Percentiles rank a stretch among this genome's conserved stretches.
Conservation (phyloP, 495 filamentous ascomycete genomes). For the Lophium mytilinum region DNA sequence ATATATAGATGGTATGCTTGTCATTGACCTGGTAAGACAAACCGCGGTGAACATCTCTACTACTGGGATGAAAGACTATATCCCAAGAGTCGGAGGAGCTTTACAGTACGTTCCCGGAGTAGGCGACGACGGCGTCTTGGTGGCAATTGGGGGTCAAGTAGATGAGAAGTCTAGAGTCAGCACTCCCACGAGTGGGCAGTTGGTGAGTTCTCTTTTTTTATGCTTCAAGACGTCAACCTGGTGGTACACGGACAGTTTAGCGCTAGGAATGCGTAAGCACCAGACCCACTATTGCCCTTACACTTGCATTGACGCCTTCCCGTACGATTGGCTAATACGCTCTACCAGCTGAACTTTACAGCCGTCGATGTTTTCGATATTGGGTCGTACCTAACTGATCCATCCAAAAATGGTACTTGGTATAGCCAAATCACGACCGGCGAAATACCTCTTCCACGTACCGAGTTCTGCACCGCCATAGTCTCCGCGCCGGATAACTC, state of each 20-base stretch:
- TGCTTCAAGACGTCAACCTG: background rate
- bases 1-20: slow-evolving; percentile 35
- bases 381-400: slow-evolving; percentile 4
- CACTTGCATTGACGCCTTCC: too few species aligned
- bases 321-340: too few species aligned
- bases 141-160: slow-evolving; percentile 16
- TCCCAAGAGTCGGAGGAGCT: slow-evolving; percentile 10
- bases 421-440: slow-evolving; percentile 16
- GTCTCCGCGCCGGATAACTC: slow-evolving; percentile 19
- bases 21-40: slow-evolving; percentile 31
- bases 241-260: background rate
- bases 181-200: background rate
- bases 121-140: slow-evolving; percentile 15
- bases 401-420: slow-evolving; percentile 13
- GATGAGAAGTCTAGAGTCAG: slow-evolving; percentile 4
- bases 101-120: slow-evolving; percentile 14
- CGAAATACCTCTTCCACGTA: slow-evolving; percentile 9
- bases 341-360: slow-evolving; percentile 5
- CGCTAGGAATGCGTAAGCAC: background rate
- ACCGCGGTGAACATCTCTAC: slow-evolving; percentile 24
- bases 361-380: slow-evolving; percentile 19
- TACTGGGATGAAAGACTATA: background rate
- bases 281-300: too few species aligned
- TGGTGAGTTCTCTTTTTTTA: background rate
- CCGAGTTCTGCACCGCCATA: slow-evolving; percentile 15